Conservation (phyloP, 768 basidiomycete species). For the Tubosaeta brunneosetosa region DNA sequence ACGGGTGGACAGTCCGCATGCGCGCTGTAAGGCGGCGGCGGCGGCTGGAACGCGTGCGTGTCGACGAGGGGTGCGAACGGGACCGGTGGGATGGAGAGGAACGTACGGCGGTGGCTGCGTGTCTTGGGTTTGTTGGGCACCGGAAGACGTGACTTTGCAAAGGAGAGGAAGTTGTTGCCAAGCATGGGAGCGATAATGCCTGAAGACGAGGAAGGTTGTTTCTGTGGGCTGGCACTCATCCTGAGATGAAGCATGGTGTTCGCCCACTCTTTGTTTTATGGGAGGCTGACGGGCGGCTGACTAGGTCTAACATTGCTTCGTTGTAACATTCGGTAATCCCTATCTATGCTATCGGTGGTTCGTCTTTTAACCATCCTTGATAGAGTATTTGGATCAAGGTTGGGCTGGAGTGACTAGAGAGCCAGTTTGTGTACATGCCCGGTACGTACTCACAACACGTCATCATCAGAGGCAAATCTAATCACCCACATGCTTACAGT, state of each 20-base stretch:
- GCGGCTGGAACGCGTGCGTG: constrained; percentile 23
- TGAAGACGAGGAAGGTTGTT: not conserved
- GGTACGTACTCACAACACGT: too few species aligned
- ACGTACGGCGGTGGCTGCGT: constrained; percentile 8
- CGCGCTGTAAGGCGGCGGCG: constrained; percentile 21
- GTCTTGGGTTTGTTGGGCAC: constrained; percentile 15
- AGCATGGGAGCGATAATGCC: constrained; percentile 2
- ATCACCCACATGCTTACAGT: too few species aligned
- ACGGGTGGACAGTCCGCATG: constrained; percentile 13
- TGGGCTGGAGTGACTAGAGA: too few species aligned
- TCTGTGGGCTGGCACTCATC: not conserved
- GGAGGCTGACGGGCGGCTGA: not conserved
- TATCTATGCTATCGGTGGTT: not conserved
- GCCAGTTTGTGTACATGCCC: too few species aligned
- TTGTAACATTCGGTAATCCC: not conserved
- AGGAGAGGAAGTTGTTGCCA: constrained; percentile 14
- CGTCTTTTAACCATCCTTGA: too few species aligned
- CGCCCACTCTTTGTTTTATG: not conserved
- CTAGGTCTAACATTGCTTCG: not conserved
- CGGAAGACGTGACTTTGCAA: constrained; percentile 25
- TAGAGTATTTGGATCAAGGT: too few species aligned
- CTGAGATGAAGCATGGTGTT: not conserved
- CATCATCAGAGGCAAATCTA: too few species aligned
- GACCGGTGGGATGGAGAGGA: constrained; percentile 14
- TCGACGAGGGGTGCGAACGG: constrained; percentile 28